Conservation (phyloP, 176 grass and related monocot genomes). For the Eragrostis curvula region DNA sequence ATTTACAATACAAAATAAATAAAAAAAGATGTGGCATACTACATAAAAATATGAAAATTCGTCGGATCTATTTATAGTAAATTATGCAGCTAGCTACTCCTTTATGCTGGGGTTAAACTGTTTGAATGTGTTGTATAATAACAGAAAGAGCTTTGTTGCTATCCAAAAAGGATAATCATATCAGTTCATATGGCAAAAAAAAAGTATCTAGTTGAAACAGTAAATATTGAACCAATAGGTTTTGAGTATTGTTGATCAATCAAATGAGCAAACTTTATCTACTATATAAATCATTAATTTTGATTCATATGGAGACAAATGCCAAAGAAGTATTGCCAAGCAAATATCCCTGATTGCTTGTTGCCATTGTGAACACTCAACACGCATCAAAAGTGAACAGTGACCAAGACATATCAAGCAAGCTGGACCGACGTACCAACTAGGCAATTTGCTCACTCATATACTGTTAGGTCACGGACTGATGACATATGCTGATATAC, state of each 20-base stretch:
- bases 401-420: constrained; percentile 22
- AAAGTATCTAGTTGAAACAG: neutral
- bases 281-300: neutral
- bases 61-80: neutral
- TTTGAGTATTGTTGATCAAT: neutral
- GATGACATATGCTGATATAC: constrained; percentile 7
- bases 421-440: constrained; percentile 25
- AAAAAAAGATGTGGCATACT: neutral
- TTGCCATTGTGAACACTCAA: constrained; percentile 71
- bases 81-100: neutral
- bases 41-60: neutral
- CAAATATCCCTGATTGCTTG: constrained; percentile 38
- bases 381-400: constrained; percentile 32
- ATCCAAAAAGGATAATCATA: no score
- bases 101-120: neutral
- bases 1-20: neutral
- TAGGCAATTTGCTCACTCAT: constrained; percentile 25
- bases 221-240: neutral
- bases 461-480: constrained; percentile 35
- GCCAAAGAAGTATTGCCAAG: constrained; percentile 3
- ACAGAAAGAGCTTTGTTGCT: no score
- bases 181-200: neutral
- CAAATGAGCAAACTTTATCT: neutral
- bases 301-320: neutral
- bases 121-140: neutral